phyloP scores from a whole-genome alignment of 306 rosid species.

The Boehmeria nivea region DNA sequence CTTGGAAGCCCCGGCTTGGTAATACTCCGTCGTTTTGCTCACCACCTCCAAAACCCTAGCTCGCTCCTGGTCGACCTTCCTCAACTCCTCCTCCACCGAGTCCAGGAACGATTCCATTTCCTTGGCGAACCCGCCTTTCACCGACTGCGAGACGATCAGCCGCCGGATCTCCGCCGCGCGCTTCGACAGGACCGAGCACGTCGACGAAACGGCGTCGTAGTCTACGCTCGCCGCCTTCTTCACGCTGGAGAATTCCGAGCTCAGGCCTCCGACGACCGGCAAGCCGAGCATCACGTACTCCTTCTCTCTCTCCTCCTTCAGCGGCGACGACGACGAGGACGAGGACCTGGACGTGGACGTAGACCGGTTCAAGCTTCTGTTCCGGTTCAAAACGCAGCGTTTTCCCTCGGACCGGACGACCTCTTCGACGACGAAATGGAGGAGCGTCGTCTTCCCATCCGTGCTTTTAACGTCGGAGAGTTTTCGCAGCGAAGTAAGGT shows the following conservation, averaged over 20 bases:
- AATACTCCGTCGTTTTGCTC: constrained; percentile 62
- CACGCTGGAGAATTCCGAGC: constrained; percentile 66
- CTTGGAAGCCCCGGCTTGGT: constrained; percentile 65
- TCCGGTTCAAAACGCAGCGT: constrained; percentile 54
- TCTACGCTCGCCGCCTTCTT: constrained; percentile 70
- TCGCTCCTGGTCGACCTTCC: constrained; percentile 44
- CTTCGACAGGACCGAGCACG: constrained; percentile 43
- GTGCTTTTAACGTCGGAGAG: constrained; percentile 84
- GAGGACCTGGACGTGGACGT: no score
- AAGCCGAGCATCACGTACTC: constrained; percentile 70
- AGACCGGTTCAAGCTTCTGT: constrained; percentile 43
- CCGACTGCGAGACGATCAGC: constrained; percentile 32
- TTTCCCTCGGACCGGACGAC: constrained; percentile 90
- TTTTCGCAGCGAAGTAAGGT: constrained; percentile 68
- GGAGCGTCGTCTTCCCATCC: constrained; percentile 85
- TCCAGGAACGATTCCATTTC: constrained; percentile 71
- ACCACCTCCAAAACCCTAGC: constrained; percentile 52
- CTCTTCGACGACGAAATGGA: constrained; percentile 91
- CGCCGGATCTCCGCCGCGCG: constrained; percentile 32
- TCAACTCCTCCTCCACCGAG: constrained; percentile 51
- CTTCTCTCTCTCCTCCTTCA: constrained; percentile 51
- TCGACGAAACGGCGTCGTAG: constrained; percentile 39
- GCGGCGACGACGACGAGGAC: constrained; percentile 2
- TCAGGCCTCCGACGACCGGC: constrained; percentile 88
- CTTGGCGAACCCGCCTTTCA: constrained; percentile 47